These are phyloP conservation scores for Hypoxylon sp. DNA, from an alignment of 2,329 filamentous ascomycete genomes.

Conservation along the genomic window DNA sequence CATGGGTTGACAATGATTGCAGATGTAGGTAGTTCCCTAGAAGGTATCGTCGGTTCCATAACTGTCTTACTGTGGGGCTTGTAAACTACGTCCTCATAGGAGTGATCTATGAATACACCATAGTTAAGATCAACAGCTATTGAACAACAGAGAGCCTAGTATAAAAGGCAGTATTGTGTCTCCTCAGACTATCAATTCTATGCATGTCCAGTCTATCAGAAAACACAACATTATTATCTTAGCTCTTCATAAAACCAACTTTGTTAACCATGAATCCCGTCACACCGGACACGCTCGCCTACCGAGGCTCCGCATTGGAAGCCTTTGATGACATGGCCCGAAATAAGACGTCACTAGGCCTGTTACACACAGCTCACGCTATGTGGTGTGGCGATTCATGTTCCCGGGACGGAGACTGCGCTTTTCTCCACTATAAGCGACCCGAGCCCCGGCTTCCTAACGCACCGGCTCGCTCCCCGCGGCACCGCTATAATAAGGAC, in stretches of 20 bases:
- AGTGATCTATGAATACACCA: neutral
- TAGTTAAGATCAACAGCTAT: neutral
- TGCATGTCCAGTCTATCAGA: neutral
- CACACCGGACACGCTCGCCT: neutral
- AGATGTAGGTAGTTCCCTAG: neutral
- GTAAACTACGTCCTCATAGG: neutral
- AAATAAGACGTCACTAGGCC: neutral
- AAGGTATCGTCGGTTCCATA: neutral
- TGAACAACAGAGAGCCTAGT: neutral
- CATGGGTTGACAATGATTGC: neutral
- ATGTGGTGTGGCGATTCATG: constrained; percentile 13
- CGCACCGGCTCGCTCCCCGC: neutral
- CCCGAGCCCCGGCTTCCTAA: neutral
- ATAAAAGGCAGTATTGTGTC: neutral
- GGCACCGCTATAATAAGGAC: neutral
- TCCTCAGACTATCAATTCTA: neutral
- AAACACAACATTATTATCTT: neutral
- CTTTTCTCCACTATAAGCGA: constrained; percentile 4
- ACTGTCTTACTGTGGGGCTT: neutral
- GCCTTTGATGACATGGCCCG: constrained; percentile 5
- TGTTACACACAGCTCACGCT: neutral
- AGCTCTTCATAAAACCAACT: neutral
- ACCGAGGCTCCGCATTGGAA: neutral
- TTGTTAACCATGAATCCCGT: neutral
- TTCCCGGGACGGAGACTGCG: neutral